phyloP scores from a whole-genome alignment of 352 stramenopile species.

The Phytophthora pseudosyringae region DNA sequence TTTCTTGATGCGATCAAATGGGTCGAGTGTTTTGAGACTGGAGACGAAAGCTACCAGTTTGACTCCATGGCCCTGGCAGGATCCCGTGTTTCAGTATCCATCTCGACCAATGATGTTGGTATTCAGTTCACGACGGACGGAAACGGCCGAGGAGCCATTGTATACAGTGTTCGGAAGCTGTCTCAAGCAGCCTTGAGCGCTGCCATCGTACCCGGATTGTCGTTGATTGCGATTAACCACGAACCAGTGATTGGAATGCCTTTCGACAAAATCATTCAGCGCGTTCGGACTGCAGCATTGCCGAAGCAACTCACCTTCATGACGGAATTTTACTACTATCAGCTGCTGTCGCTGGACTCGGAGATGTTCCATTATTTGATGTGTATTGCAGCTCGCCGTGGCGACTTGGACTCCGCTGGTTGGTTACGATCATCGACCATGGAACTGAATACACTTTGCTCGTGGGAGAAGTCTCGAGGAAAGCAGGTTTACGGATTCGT shows the following conservation, averaged over 20 bases:
- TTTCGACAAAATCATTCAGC: constrained; percentile 77
- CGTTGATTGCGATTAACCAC: constrained; percentile 85
- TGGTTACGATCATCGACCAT: constrained; percentile 62
- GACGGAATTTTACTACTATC: constrained; percentile 88
- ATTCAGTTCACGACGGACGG: constrained; percentile 86
- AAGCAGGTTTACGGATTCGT: constrained; percentile 77
- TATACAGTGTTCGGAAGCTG: constrained; percentile 77
- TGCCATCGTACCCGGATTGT: constrained; percentile 70
- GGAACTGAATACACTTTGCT: constrained; percentile 69
- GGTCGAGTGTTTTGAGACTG: constrained; percentile 66
- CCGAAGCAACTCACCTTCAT: constrained; percentile 87
- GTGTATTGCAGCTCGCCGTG: constrained; percentile 71
- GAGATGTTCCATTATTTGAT: constrained; percentile 86
- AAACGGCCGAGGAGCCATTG: constrained; percentile 77
- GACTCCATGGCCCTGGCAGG: constrained; percentile 56
- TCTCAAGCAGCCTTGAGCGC: constrained; percentile 83
- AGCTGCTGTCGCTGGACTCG: constrained; percentile 71
- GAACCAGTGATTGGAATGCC: constrained; percentile 82
- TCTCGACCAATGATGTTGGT: constrained; percentile 84
- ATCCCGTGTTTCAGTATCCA: constrained; percentile 72
- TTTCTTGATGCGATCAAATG: constrained; percentile 85
- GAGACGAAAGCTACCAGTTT: constrained; percentile 43
- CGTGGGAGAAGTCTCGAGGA: constrained; percentile 75
- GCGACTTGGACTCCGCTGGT: constrained; percentile 71
- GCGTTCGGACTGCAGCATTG: constrained; percentile 62